Percentiles rank a stretch among this genome's conserved stretches.
Conservation (phyloP, 1,139 yeast species). For the Lodderomyces metapsilosis region DNA sequence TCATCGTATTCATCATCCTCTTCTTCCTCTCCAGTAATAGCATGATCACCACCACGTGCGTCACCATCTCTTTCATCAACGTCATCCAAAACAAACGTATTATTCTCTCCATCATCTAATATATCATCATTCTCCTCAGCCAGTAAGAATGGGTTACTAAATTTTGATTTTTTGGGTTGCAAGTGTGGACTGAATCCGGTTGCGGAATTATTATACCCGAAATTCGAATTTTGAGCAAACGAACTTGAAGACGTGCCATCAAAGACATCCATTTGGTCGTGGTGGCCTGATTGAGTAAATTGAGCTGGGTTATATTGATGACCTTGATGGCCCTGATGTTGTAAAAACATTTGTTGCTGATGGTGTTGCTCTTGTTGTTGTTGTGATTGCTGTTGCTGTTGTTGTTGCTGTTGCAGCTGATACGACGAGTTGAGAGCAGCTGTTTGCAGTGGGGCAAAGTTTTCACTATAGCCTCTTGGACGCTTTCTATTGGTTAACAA, state of each 20-base stretch:
- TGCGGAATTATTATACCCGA: background rate
- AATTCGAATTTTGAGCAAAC: background rate
- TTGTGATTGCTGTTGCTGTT: constrained; percentile 6
- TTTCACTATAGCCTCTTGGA: constrained; percentile 47
- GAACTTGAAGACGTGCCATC: background rate
- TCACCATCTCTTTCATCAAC: constrained; percentile 4
- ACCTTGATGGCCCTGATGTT: constrained; percentile 6
- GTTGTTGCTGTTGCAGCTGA: constrained; percentile 6
- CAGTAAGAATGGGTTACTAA: constrained; percentile 13
- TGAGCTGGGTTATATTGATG: constrained; percentile 5
- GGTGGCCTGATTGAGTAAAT: background rate
- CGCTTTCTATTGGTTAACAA: constrained; percentile 35
- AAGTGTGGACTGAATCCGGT: background rate
- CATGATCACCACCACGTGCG: background rate
- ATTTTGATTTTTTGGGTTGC: constrained; percentile 6
- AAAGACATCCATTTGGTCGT: background rate
- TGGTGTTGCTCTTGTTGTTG: constrained; percentile 8
- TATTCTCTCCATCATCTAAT: constrained; percentile 8
- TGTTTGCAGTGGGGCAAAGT: constrained; percentile 23
- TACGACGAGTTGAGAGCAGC: background rate
- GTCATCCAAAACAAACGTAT: constrained; percentile 7
- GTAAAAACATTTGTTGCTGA: constrained; percentile 6
- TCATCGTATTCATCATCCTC: constrained; percentile 16
- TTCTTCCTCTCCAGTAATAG: constrained; percentile 5
- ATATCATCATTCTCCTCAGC: constrained; percentile 10